These are phyloP conservation scores for Arxiozyma telluris DNA, from an alignment of 1,139 yeast genomes.

Conservation along the genomic window DNA sequence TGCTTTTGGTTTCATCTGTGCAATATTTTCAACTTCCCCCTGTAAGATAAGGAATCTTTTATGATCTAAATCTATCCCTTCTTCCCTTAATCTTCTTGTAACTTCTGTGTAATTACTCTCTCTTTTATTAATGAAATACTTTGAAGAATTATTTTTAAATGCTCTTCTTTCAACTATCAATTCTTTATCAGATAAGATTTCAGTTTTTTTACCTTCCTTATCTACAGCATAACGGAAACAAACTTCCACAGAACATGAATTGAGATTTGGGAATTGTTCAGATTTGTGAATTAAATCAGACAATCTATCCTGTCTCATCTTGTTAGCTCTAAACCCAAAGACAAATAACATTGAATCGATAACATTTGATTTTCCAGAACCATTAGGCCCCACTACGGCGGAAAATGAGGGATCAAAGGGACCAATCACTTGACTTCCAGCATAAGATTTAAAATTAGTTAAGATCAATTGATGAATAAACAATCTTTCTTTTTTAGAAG, in stretches of 20 bases:
- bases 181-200: slow-evolving; percentile 24
- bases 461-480: slow-evolving; percentile 68
- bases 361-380: slow-evolving; percentile 95
- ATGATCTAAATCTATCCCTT: slow-evolving; percentile 92
- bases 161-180: slow-evolving; percentile 77
- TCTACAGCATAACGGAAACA: slow-evolving; percentile 76
- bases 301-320: slow-evolving; percentile 92
- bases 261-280: slow-evolving; percentile 55
- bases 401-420: slow-evolving; percentile 92
- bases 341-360: slow-evolving; percentile 93
- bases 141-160: slow-evolving; percentile 63
- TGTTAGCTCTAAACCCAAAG: slow-evolving; percentile 91
- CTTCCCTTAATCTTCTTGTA: slow-evolving; percentile 59
- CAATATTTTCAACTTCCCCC: slow-evolving; percentile 97
- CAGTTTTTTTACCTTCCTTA: slow-evolving; percentile 33
- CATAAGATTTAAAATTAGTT: slow-evolving; percentile 89
- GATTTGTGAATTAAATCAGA: slow-evolving; percentile 88
- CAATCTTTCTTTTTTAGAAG: slow-evolving; percentile 36
- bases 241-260: slow-evolving; percentile 86
- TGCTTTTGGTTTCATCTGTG: slow-evolving; percentile 97
- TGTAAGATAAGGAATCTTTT: slow-evolving; percentile 89
- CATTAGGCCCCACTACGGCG: slow-evolving; percentile 99
- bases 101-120: slow-evolving; percentile 74
- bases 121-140: slow-evolving; percentile 63
- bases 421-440: slow-evolving; percentile 89